Base-by-base conservation (phyloP, 495 filamentous ascomycete species). In the Daldinia caldariorum region DNA sequence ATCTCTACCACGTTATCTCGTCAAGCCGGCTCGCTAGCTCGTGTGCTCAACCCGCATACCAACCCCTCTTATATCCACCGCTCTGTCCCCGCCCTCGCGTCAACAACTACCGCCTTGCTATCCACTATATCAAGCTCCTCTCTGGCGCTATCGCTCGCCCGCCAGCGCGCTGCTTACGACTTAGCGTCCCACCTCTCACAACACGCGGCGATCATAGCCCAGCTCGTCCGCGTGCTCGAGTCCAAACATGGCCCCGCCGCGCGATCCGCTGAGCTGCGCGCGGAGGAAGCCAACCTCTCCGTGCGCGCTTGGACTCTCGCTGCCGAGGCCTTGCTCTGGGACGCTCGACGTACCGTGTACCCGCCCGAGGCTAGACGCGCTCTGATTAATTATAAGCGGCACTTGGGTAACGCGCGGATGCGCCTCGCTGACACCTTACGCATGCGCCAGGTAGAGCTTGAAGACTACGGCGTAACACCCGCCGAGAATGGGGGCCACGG, bases 201-300 rank as follows among this genome's bases (percentile, higher is more conserved):
- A 1, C 77, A 80, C 41, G 72, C 79, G 0, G 55, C 60, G 0
- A 73, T 76, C 5, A 60, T 86, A 0, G 35, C 75, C 0, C 72
- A 74, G 3, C 75, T 85, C 0, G 22, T 83, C 12, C 76, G 75
- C 35, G 39, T 76, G 0, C 77, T 85, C 1, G 81, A 83, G 39
- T 72, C 79, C 1, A 91, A 91, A 70, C 90, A 93, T 78, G 91
- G 91, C 41, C 77, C 84, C 3, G 69, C 92, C 3, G 85, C 90
- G 6, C 81, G 90, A 6, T 85, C 86, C 57, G 79, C 93, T 34
- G 85, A 87, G 41, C 79, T 85, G n/a, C 83, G 85, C 37, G 89
- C 89, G 6, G 77, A 83, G 39, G 83, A 85, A 18, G 73, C 88
- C 5, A 79, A 82, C 7, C 79, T 87, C 10, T 84, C 87, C 39